phyloP scores from a whole-genome alignment of 179 eudicot species.

The Monotropa hypopitys region DNA sequence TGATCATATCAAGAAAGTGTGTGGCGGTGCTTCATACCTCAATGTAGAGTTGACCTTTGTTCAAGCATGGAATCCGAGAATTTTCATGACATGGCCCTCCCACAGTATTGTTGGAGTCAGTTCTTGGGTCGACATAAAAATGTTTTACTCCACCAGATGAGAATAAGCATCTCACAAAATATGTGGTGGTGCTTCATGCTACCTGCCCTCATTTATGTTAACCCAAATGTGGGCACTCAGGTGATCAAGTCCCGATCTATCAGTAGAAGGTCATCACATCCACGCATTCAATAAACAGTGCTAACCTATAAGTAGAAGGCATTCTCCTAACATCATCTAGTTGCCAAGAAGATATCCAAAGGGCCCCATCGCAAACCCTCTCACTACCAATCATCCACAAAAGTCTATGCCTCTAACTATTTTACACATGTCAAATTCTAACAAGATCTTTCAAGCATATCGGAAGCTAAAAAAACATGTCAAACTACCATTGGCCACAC shows the following conservation, averaged over 20 bases:
- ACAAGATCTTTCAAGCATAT: not conserved
- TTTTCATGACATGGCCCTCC: too few species aligned
- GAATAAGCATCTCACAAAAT: too few species aligned
- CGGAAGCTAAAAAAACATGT: not conserved
- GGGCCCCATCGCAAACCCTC: not conserved
- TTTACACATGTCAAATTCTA: not conserved
- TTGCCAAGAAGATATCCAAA: not conserved
- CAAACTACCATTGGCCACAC: not conserved
- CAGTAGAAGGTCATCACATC: too few species aligned
- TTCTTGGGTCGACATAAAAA: too few species aligned
- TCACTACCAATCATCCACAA: not conserved
- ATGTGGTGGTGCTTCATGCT: too few species aligned
- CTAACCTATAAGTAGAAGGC: too few species aligned
- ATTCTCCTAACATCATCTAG: not conserved
- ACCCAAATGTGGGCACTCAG: not conserved
- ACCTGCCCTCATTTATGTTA: not conserved
- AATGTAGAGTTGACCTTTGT: not conserved
- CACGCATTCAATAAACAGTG: too few species aligned
- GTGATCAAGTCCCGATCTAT: too few species aligned
- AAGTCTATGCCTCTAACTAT: not conserved
- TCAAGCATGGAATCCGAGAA: not conserved
- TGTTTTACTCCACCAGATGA: too few species aligned
- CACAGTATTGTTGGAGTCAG: too few species aligned
- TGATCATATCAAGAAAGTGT: not conserved
- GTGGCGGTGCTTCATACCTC: too few species aligned